These are phyloP conservation scores for Candida suzukii DNA, from an alignment of 805 yeast species.

Conservation along the genomic window DNA sequence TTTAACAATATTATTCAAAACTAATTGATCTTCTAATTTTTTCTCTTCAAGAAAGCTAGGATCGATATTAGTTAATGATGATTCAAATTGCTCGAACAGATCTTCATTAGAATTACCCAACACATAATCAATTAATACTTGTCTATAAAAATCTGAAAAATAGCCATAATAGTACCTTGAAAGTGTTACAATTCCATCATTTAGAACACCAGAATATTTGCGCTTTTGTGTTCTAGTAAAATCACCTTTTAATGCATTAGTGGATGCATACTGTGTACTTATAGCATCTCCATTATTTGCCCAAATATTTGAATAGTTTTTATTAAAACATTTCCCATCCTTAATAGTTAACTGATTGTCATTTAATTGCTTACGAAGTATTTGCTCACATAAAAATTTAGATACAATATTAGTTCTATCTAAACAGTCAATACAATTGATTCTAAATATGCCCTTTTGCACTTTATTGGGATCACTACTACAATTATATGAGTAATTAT, in stretches of 20 bases:
- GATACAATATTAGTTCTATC: conserved; percentile 54
- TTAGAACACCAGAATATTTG: conserved; percentile 32
- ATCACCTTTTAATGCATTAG: conserved; percentile 47
- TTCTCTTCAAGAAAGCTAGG: conserved; percentile 15
- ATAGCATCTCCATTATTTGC: conserved; percentile 67
- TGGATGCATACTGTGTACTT: conserved; percentile 54
- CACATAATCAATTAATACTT: conserved; percentile 34
- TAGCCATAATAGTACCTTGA: conserved; percentile 36
- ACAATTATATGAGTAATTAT: conserved; percentile 26
- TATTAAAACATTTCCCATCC: conserved; percentile 12
- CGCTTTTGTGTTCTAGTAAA: conserved; percentile 36
- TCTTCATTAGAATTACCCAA: conserved; percentile 26
- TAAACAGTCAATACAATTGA: conserved; percentile 58
- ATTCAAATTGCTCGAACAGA: conserved; percentile 35
- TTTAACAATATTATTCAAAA: conserved; percentile 9
- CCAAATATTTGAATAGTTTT: conserved; percentile 36
- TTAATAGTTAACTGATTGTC: conserved; percentile 6
- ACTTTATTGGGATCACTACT: conserved; percentile 8
- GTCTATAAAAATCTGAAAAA: conserved; percentile 36
- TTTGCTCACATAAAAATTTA: conserved; percentile 28
- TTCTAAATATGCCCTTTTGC: conserved; percentile 51
- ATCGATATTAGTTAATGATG: conserved; percentile 24
- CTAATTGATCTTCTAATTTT: conserved; percentile 7
- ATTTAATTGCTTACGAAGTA: conserved; percentile 18
- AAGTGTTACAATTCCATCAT: conserved; percentile 33